Conservation (phyloP, 2,329 filamentous ascomycete species). For the Penicillium sp. region DNA sequence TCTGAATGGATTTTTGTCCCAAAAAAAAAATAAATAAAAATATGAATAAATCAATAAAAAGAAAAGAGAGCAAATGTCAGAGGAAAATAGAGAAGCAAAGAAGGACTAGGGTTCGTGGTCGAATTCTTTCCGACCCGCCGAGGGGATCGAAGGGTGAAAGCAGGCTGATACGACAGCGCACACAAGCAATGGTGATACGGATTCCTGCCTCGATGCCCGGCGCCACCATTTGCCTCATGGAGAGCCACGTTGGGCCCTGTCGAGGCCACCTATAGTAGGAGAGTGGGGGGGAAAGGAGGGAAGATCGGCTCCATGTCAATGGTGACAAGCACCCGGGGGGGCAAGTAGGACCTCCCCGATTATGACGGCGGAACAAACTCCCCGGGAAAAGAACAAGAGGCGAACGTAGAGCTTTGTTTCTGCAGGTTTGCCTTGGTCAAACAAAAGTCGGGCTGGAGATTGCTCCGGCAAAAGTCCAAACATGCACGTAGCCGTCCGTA, state of each 20-base stretch:
- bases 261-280: constrained; percentile 22
- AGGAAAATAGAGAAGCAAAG: constrained; percentile 8
- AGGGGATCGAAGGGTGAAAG: constrained; percentile 16
- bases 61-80: background rate
- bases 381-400: constrained; percentile 3
- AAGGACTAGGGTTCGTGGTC: constrained; percentile 25
- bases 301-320: constrained; percentile 5
- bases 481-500: constrained; percentile 27
- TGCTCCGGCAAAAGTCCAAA: constrained; percentile 21
- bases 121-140: constrained; percentile 24
- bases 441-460: constrained; percentile 25
- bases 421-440: constrained; percentile 28
- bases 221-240: constrained; percentile 23
- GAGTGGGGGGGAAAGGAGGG: background rate
- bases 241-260: constrained; percentile 23
- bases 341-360: constrained; percentile 18
- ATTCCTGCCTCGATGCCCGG: constrained; percentile 22
- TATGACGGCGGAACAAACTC: constrained; percentile 13
- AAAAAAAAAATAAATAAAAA: constrained; percentile 1
- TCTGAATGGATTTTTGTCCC: background rate
- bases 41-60: background rate
- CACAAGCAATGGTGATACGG: constrained; percentile 27
- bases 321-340: constrained; percentile 12
- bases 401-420: constrained; percentile 20
- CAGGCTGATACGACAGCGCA: constrained; percentile 26